These are phyloP conservation scores for Carex pumila DNA, from an alignment of 176 grass and related monocot genomes.

Conservation along the genomic window DNA sequence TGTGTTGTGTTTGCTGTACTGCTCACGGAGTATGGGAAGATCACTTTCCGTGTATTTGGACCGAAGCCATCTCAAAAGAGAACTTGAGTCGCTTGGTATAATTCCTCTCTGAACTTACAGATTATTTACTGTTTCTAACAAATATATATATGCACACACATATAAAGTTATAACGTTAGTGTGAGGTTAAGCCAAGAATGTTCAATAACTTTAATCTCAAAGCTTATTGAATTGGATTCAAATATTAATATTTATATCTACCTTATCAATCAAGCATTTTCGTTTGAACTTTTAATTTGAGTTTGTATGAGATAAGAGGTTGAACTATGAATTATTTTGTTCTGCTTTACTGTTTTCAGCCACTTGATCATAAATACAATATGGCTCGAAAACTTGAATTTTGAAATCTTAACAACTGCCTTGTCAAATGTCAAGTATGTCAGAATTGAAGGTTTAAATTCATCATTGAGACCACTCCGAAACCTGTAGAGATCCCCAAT, in stretches of 20 bases:
- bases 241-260: background rate
- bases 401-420: too few relatives aligned
- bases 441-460: too few relatives aligned
- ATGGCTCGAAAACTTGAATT: too few relatives aligned
- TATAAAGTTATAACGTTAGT: background rate
- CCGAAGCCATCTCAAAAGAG: constrained; percentile 58
- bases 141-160: background rate
- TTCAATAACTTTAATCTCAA: background rate
- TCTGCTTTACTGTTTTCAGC: too few relatives aligned
- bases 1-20: constrained; percentile 57
- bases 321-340: too few relatives aligned
- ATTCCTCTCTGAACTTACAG: background rate
- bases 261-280: too few relatives aligned
- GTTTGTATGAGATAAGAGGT: too few relatives aligned
- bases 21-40: constrained; percentile 51
- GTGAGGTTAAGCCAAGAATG: background rate
- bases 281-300: too few relatives aligned
- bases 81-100: constrained; percentile 67
- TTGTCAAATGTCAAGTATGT: too few relatives aligned
- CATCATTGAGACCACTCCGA: too few relatives aligned
- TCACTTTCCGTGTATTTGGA: constrained; percentile 64
- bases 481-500: too few relatives aligned
- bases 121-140: background rate
- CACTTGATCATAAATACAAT: too few relatives aligned
- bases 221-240: background rate